Evolutionary conservation across 164 flowering plant genomes (phyloP).

Genomic region (Sextonia rubra): DNA sequence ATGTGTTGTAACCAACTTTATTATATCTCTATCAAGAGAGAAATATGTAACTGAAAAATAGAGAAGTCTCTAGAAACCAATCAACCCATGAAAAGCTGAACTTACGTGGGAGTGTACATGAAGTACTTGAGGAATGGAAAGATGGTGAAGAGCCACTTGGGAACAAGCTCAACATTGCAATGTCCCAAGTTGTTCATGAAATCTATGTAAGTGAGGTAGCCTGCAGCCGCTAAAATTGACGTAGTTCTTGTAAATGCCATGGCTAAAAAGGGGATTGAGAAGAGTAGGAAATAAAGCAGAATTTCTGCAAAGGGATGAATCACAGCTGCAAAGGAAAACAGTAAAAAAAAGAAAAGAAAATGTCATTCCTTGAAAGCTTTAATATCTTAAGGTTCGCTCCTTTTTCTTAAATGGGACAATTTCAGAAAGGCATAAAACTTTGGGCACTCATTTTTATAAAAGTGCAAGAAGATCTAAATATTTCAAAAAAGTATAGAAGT

Average conservation of each 20-base stretch:
- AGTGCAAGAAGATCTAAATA: too few species aligned
- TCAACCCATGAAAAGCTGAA: not conserved
- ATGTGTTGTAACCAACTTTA: too few species aligned
- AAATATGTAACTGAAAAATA: too few species aligned
- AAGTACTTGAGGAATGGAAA: slow-evolving; percentile 54
- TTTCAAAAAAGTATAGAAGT: too few species aligned
- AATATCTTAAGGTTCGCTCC: too few species aligned
- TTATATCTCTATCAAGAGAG: too few species aligned
- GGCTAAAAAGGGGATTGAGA: slow-evolving; percentile 28
- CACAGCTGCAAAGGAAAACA: slow-evolving; percentile 36
- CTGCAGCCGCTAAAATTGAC: slow-evolving; percentile 19
- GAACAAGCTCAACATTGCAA: slow-evolving; percentile 57
- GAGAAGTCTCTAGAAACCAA: too few species aligned
- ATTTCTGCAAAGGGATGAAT: slow-evolving; percentile 61
- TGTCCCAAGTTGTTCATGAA: slow-evolving; percentile 61
- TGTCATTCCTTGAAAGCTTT: not conserved
- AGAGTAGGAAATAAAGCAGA: slow-evolving; percentile 28
- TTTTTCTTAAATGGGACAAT: too few species aligned
- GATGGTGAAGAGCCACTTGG: slow-evolving; percentile 27
- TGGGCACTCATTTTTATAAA: too few species aligned
- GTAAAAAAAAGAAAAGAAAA: not conserved
- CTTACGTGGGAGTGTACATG: slow-evolving; percentile 68
- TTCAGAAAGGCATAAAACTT: too few species aligned
- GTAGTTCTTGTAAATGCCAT: slow-evolving; percentile 9
- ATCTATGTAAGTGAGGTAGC: slow-evolving; percentile 40